Percentiles rank a stretch among this genome's conserved stretches.
phyloP scores from a whole-genome alignment of 1,139 yeast species.

The Hanseniaspora sp. region DNA sequence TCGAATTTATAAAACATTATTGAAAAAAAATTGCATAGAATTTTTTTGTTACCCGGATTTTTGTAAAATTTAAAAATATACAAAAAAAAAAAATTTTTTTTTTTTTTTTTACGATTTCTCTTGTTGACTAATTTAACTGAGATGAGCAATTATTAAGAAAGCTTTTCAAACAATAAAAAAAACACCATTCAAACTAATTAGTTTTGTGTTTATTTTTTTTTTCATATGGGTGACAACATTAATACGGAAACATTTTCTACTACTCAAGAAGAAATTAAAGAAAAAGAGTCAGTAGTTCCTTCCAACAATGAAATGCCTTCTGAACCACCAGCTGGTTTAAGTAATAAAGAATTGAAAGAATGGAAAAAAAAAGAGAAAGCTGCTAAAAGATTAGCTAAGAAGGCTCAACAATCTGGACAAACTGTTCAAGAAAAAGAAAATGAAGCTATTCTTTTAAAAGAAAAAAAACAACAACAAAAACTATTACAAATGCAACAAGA shows the following conservation, averaged over 20 bases:
- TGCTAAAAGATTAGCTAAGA: conserved; percentile 49
- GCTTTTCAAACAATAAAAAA: neutral
- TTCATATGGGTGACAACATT: neutral
- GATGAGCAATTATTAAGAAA: too few species aligned
- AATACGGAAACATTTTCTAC: conserved; percentile 13
- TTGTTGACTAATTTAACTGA: too few species aligned
- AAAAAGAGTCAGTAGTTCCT: neutral
- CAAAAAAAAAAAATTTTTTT: too few species aligned
- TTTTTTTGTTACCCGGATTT: too few species aligned
- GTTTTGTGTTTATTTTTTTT: neutral
- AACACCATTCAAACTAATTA: neutral
- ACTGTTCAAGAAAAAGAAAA: conserved; percentile 29
- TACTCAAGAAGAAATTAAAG: neutral
- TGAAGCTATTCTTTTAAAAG: conserved; percentile 28
- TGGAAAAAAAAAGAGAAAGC: conserved; percentile 81
- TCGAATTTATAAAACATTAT: too few species aligned
- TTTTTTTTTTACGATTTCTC: too few species aligned
- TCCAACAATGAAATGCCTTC: conserved; percentile 10
- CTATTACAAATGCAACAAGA: conserved; percentile 21
- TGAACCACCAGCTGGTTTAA: conserved; percentile 31
- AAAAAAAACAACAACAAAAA: conserved; percentile 30
- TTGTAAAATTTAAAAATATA: too few species aligned
- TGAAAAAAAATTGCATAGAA: too few species aligned
- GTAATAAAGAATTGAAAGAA: conserved; percentile 80
- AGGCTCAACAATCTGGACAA: conserved; percentile 29